Conservation (phyloP, 1,284 basidiomycete species). For the Microbotryomycetes sp. region DNA sequence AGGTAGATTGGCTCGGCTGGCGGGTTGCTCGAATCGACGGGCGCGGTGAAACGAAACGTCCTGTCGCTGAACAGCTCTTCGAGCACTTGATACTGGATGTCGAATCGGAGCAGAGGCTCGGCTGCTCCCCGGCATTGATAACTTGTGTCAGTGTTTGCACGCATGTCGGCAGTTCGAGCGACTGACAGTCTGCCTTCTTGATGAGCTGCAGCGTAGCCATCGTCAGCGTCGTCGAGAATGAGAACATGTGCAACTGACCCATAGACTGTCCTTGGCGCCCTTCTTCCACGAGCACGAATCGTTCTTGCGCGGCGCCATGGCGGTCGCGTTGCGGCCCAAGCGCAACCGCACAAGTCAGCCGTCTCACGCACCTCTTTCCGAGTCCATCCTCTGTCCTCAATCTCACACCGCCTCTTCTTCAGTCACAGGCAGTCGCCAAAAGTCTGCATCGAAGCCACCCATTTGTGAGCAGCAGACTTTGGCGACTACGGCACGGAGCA, state of each 20-base stretch:
- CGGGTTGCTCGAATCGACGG: conserved; percentile 40
- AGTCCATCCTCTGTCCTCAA: too few species aligned
- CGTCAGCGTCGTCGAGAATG: background rate
- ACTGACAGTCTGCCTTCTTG: conserved; percentile 28
- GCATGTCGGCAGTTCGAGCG: background rate
- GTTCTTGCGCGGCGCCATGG: conserved; percentile 2
- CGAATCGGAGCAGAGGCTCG: conserved; percentile 39
- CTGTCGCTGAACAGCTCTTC: conserved; percentile 65
- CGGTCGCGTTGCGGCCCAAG: too few species aligned
- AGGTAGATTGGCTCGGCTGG: conserved; percentile 37
- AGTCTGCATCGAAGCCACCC: too few species aligned
- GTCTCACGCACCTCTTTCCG: too few species aligned
- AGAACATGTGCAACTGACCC: too few species aligned
- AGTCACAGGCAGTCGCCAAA: too few species aligned
- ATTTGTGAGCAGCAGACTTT: too few species aligned
- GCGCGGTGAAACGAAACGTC: conserved; percentile 61
- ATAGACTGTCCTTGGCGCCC: conserved; percentile 1
- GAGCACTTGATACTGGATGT: conserved; percentile 79
- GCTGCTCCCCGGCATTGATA: conserved; percentile 1
- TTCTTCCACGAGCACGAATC: background rate
- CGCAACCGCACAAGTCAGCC: too few species aligned
- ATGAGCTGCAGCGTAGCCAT: conserved; percentile 12
- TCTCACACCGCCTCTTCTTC: too few species aligned
- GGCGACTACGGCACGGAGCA: too few species aligned
- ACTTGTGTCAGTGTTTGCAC: background rate